Conservation (phyloP, 306 rosid genomes). For the Lagenaria siceraria region DNA sequence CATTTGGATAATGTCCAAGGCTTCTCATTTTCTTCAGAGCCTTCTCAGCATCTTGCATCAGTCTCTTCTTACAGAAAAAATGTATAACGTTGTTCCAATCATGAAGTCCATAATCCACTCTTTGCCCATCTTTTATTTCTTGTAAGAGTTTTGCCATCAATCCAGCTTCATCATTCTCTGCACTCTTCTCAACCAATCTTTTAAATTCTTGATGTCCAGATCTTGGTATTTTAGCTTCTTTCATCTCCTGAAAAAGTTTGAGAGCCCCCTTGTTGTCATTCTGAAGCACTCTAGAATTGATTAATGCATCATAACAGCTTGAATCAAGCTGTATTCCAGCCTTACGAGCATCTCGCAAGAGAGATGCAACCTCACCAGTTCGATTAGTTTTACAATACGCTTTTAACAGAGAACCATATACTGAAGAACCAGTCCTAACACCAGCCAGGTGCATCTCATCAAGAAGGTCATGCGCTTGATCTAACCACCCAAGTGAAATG, state of each 20-base stretch:
- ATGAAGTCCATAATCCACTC: conserved; percentile 53
- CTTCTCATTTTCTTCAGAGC: conserved; percentile 82
- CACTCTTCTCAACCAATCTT: conserved; percentile 26
- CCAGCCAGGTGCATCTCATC: conserved; percentile 84
- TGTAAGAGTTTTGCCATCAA: conserved; percentile 54
- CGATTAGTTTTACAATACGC: conserved; percentile 65
- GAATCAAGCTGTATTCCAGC: conserved; percentile 83
- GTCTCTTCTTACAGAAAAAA: conserved; percentile 62
- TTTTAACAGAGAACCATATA: conserved; percentile 61
- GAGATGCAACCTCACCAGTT: conserved; percentile 44
- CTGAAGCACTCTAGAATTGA: conserved; percentile 61
- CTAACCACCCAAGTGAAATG: conserved; percentile 76
- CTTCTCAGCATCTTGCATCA: conserved; percentile 81
- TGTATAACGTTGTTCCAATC: conserved; percentile 90
- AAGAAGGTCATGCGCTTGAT: conserved; percentile 84
- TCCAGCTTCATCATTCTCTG: conserved; percentile 34
- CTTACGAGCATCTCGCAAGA: conserved; percentile 63
- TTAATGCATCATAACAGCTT: conserved; percentile 59
- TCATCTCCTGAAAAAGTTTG: conserved; percentile 60
- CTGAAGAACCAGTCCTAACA: conserved; percentile 42
- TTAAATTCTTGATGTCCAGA: conserved; percentile 32
- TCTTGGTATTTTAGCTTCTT: conserved; percentile 58
- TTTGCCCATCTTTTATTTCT: conserved; percentile 79
- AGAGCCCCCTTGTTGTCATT: conserved; percentile 69
- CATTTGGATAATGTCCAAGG: conserved; percentile 64